Base-by-base conservation (phyloP, 345 rosid species). In the Eucalyptus tenuipes region DNA sequence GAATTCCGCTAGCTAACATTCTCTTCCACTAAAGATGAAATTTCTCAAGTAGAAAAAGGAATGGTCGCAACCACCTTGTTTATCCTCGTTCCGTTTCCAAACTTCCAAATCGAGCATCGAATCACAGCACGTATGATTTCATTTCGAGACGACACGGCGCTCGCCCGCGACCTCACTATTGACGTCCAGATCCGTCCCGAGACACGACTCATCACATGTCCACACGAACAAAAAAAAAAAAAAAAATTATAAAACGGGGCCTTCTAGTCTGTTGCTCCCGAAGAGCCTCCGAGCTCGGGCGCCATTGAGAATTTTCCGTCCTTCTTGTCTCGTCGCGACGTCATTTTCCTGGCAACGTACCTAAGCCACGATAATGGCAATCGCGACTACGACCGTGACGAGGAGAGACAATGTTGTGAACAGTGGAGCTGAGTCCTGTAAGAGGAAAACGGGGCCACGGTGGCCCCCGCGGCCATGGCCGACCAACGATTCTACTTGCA, bases 161-260 rank as follows among this genome's bases (percentile, higher is more conserved):
- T 5, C 2, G 22, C 7, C 13, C 42, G 24, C 42, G 16, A 33
- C 80, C 80, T 68, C 12, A 24, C 80, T 17, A 8, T 33, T 7
- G 12, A 17, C 11, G 1, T 40, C 47, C 15, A 22, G 15, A 40
- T 40, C 29, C 11, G 15, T 42, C 16, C 47, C 4, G 13, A 4
- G 27, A 5, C 84, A 2, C 2, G 9, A 11, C 15, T 0, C 84
- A 3, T 40, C 47, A 2, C 1, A 18, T 2, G 45, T 37, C 14
- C 45, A 12, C 7, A 3, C 7, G 81, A 5, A 3, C 25, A 3
- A 52, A 50, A 6, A 0, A 18, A 5, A 3, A 14, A 3, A 52
- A 50, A 6, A 0, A 18, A 18, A 20, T 75, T 7, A 20, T 3
- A 6, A 22, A 22, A 3, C 47, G 47, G 45, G 15, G 82, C 47